Percentiles rank a stretch among this genome's conserved stretches.
phyloP scores from a whole-genome alignment of 306 rosid genomes.

The Cicer yamashitae region DNA sequence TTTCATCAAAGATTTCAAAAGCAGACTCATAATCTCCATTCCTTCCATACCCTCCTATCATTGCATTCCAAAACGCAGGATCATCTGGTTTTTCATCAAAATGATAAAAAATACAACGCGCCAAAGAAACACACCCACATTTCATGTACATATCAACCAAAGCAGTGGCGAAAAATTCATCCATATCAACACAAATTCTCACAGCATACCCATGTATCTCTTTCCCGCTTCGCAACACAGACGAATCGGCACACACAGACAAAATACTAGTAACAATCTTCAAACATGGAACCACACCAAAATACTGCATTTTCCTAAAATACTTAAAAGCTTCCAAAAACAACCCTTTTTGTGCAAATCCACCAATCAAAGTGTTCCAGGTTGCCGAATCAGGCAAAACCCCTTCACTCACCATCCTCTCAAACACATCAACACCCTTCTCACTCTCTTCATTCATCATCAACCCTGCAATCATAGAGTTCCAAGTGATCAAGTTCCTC shows the following conservation, averaged over 20 bases:
- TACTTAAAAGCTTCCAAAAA: slow-evolving; percentile 58
- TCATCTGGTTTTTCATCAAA: slow-evolving; percentile 64
- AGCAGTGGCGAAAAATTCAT: slow-evolving; percentile 67
- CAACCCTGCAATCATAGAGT: slow-evolving; percentile 74
- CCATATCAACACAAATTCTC: slow-evolving; percentile 50
- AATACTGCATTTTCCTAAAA: slow-evolving; percentile 64
- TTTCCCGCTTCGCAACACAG: slow-evolving; percentile 60
- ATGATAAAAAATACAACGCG: slow-evolving; percentile 56
- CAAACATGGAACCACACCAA: slow-evolving; percentile 56
- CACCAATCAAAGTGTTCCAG: slow-evolving; percentile 77
- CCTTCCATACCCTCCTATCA: slow-evolving; percentile 75
- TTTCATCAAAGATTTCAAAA: slow-evolving; percentile 57
- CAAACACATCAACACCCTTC: slow-evolving; percentile 58
- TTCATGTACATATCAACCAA: slow-evolving; percentile 78
- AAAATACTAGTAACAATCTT: slow-evolving; percentile 68
- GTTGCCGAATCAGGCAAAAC: slow-evolving; percentile 74
- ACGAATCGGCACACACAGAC: slow-evolving; percentile 63
- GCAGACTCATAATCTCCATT: slow-evolving; percentile 68
- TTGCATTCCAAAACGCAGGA: slow-evolving; percentile 81
- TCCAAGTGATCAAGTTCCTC: slow-evolving; percentile 72
- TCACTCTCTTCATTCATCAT: slow-evolving; percentile 62
- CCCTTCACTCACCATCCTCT: slow-evolving; percentile 52
- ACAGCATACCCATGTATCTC: slow-evolving; percentile 65
- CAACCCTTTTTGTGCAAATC: slow-evolving; percentile 62
- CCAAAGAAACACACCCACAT: slow-evolving; percentile 64